These are phyloP conservation scores for Ilex asprella DNA, from an alignment of 257 asterid genomes.

Conservation along the genomic window DNA sequence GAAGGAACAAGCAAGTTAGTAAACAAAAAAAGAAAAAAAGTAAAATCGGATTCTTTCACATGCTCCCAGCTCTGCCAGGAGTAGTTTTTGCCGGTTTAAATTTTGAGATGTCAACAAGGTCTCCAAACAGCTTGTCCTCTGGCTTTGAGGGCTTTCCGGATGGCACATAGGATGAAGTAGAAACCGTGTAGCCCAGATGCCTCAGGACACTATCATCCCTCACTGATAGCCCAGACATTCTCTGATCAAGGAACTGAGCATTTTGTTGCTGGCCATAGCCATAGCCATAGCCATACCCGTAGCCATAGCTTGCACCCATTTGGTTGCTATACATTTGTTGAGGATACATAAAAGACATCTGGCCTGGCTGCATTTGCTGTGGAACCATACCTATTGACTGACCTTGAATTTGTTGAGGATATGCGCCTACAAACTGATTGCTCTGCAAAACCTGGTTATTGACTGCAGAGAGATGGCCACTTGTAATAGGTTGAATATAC, in stretches of 20 bases:
- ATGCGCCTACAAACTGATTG: conserved; percentile 30
- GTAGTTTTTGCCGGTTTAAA: conserved; percentile 42
- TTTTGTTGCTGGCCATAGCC: conserved; percentile 52
- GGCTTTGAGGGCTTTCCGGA: conserved; percentile 69
- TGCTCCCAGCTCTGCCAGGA: conserved; percentile 43
- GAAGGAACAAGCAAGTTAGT: conserved; percentile 3
- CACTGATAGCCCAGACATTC: conserved; percentile 62
- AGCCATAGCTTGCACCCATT: conserved; percentile 43
- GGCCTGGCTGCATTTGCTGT: conserved; percentile 56
- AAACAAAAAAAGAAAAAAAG: not conserved
- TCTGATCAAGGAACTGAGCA: conserved; percentile 53
- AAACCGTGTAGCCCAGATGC: conserved; percentile 21
- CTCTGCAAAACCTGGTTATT: conserved; percentile 29
- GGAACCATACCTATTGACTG: conserved; percentile 48
- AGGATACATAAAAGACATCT: conserved; percentile 65
- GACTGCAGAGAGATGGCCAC: conserved; percentile 27
- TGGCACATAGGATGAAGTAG: conserved; percentile 46
- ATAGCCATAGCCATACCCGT: conserved; percentile 27
- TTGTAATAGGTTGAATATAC: conserved; percentile 34
- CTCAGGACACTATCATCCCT: conserved; percentile 52
- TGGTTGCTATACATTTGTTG: conserved; percentile 68
- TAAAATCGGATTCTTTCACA: conserved; percentile 20
- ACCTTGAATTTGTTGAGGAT: conserved; percentile 27
- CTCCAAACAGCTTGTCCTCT: conserved; percentile 74
- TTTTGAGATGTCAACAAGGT: conserved; percentile 64